Percentiles rank a stretch among this genome's conserved stretches.
These are phyloP conservation scores for Withania somnifera DNA, from an alignment of 305 asterid genomes.

Conservation along the genomic window DNA sequence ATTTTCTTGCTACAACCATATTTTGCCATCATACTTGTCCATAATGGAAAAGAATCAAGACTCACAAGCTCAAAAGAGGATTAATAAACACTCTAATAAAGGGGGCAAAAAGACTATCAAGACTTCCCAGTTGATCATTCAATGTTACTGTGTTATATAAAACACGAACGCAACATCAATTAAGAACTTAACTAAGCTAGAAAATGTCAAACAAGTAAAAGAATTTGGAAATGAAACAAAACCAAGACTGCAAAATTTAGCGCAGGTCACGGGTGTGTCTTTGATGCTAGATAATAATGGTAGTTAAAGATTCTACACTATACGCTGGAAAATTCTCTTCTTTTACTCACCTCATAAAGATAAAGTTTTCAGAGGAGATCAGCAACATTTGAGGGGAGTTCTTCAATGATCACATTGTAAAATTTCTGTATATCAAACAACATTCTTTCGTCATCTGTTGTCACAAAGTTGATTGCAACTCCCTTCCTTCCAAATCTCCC, in stretches of 20 bases:
- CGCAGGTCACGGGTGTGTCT: neutral
- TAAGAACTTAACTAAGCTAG: too few relatives aligned
- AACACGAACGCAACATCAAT: too few relatives aligned
- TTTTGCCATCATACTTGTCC: neutral
- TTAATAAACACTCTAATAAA: neutral
- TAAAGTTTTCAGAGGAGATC: conserved; percentile 9
- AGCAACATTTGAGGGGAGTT: conserved; percentile 22
- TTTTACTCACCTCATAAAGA: neutral
- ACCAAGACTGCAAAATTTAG: neutral
- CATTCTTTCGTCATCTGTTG: conserved; percentile 21
- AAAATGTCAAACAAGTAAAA: neutral
- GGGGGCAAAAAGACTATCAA: too few relatives aligned
- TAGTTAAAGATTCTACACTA: neutral
- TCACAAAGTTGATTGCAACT: too few relatives aligned
- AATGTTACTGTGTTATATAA: neutral
- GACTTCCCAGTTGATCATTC: neutral
- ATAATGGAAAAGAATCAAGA: neutral
- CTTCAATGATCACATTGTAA: conserved; percentile 21
- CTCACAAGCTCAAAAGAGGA: too few relatives aligned
- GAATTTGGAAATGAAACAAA: neutral
- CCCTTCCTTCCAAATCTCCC: too few relatives aligned
- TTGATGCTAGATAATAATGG: neutral
- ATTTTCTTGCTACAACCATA: neutral
- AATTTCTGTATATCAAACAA: conserved; percentile 20
- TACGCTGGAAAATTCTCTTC: neutral